phyloP scores from a whole-genome alignment of 108 stramenopile species.

The Aurantiochytrium sp. region DNA sequence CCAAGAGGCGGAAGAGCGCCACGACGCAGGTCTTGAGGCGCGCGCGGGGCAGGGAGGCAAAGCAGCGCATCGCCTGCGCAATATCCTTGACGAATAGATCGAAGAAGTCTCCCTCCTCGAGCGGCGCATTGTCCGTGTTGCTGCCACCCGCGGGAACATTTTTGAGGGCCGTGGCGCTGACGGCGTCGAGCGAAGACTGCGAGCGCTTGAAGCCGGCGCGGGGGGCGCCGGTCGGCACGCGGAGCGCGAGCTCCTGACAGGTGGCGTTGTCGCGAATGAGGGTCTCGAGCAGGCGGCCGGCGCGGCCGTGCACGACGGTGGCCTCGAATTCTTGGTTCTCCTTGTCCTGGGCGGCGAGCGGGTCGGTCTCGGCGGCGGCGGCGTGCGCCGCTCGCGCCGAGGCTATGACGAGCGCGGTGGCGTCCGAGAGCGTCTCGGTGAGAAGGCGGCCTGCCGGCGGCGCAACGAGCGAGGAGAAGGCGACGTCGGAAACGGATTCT shows the following conservation, averaged over 20 bases:
- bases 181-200: not conserved
- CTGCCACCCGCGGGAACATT: too few relatives aligned
- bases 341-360: not conserved
- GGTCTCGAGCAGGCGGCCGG: not conserved
- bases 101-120: not conserved
- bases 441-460: not conserved
- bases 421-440: not conserved
- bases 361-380: not conserved
- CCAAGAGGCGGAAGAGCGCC: not conserved
- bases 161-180: not conserved
- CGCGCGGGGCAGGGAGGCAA: not conserved
- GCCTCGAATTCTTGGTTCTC: not conserved
- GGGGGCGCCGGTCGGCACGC: not conserved
- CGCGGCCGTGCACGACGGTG: not conserved
- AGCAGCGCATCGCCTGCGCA: not conserved
- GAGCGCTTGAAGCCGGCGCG: not conserved
- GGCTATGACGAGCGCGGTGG: not conserved
- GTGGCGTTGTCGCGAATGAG: not conserved
- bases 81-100: not conserved
- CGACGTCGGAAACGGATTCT: not conserved
- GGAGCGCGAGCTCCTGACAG: conserved; percentile 5
- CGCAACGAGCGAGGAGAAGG: not conserved
- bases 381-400: not conserved
- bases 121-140: not conserved
- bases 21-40: not conserved